These are phyloP conservation scores for Colletotrichum siamense DNA, from an alignment of 2,329 filamentous ascomycete genomes.

Conservation along the genomic window DNA sequence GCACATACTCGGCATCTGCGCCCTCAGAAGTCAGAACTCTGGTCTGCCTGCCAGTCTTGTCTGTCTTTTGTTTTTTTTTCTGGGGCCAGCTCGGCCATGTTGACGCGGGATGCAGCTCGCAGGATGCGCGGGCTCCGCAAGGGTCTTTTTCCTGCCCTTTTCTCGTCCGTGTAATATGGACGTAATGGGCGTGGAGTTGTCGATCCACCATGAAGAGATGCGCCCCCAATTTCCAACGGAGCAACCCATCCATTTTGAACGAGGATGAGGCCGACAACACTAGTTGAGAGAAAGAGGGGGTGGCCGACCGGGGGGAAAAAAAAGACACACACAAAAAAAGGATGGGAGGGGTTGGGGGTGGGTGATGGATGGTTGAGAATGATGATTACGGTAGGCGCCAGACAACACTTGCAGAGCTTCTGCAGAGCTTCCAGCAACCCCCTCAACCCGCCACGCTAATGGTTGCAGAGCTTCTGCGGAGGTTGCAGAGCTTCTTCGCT, in stretches of 20 bases:
- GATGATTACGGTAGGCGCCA: neutral
- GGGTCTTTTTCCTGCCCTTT: neutral
- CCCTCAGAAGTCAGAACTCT: neutral
- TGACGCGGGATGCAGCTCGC: neutral
- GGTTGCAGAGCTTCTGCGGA: slow-evolving; percentile 20
- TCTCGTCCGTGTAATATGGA: neutral
- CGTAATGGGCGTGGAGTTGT: slow-evolving; percentile 17
- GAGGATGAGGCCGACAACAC: neutral
- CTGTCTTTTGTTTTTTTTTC: neutral
- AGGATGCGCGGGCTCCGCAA: neutral
- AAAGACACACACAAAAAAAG: neutral
- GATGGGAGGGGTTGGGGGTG: neutral
- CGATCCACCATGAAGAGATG: slow-evolving; percentile 8
- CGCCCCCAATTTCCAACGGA: neutral
- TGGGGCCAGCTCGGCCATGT: neutral
- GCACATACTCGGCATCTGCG: slow-evolving; percentile 6
- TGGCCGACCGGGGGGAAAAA: neutral
- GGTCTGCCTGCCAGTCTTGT: neutral
- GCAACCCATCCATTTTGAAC: neutral
- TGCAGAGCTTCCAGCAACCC: slow-evolving; percentile 14
- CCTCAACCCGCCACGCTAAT: slow-evolving; percentile 3
- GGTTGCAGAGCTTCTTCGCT: neutral
- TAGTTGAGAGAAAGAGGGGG: neutral
- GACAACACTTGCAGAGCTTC: slow-evolving; percentile 17
- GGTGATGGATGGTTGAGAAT: neutral